Conservation (phyloP, 116 monocot species). For the Posidonia oceanica region DNA sequence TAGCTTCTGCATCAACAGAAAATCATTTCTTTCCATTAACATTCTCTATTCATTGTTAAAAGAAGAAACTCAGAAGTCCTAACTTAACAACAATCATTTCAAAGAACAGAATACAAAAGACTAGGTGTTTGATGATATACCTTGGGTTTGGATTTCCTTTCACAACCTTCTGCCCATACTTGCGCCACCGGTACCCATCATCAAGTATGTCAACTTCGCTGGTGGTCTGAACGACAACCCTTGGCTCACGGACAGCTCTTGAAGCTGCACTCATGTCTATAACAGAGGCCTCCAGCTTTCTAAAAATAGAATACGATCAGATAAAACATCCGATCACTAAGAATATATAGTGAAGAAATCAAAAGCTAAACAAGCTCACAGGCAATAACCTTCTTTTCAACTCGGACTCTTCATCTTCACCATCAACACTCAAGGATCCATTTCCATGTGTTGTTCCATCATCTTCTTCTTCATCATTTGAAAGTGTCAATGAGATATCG, state of each 20-base stretch:
- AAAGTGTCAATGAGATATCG: conserved; percentile 34
- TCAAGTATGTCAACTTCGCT: conserved; percentile 87
- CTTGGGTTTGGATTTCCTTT: conserved; percentile 95
- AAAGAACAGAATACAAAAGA: too few relatives aligned
- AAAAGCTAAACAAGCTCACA: conserved; percentile 1
- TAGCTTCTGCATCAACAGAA: conserved; percentile 48
- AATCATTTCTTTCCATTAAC: not conserved
- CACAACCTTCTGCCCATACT: conserved; percentile 90
- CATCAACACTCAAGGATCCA: conserved; percentile 28
- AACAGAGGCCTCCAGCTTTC: conserved; percentile 44
- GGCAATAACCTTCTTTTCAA: conserved; percentile 59
- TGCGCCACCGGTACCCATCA: conserved; percentile 91
- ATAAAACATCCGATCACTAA: not conserved
- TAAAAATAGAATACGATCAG: conserved; percentile 11
- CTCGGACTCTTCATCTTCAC: conserved; percentile 57
- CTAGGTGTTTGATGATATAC: conserved; percentile 9
- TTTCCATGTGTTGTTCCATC: conserved; percentile 29
- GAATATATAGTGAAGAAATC: not conserved
- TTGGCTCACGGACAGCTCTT: conserved; percentile 55
- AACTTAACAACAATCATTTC: not conserved
- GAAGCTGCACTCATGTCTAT: conserved; percentile 44
- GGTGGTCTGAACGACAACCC: conserved; percentile 72
- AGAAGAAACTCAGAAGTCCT: not conserved
- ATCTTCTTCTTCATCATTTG: conserved; percentile 42
- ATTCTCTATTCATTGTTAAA: not conserved